Base-by-base conservation (phyloP, 129 eudicot genomes). In the Rutidosis leptorrhynchoides region DNA sequence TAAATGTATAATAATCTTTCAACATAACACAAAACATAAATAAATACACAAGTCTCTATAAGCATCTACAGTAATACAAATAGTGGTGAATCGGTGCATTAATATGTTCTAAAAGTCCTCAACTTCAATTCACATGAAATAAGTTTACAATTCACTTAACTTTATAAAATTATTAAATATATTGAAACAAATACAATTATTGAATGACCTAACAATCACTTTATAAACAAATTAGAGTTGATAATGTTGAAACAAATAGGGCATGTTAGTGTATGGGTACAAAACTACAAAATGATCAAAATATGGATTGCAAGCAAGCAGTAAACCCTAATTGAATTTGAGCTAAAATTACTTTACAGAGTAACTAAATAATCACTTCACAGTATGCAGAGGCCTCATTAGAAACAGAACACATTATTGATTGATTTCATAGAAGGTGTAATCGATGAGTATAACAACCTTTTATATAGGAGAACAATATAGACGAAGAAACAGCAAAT, bases 91-190 rank as follows among this genome's bases (percentile, higher is more conserved):
- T 63, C 65, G 19, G 27, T 0, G 45, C 32, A 15, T 27, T 4
- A 42, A 21, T 42, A 74, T 45, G 72, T 27, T 23, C 52, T 55
- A 73, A 35, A 65, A 56, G 60, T n/a, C 67, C 19, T 42, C 49
- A 61, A 15, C n/a, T 26, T 27, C 66, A 42, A 22, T 30, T 54
- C 53, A 48, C 10, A 60, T 29, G 25, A 30, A 11, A 63, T 24
- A 17, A 23, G 42, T 72, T 29, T 53, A 61, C 10, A 60, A 5
- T 35, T 57, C 11, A 11, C 5, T 37, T 22, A 19, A 16, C 37
- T 58, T 21, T 57, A 51, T 7, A 51, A 51, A n/a, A n/a, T n/a
- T n/a, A n/a, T n/a, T n/a, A n/a, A n/a, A n/a, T n/a, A 19, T 19
- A 19, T 20, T 16, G 16, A 35, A 69, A 42, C 67, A 35, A 37